Conservation (phyloP, 768 basidiomycete species). For the Lenzites betulinus region DNA sequence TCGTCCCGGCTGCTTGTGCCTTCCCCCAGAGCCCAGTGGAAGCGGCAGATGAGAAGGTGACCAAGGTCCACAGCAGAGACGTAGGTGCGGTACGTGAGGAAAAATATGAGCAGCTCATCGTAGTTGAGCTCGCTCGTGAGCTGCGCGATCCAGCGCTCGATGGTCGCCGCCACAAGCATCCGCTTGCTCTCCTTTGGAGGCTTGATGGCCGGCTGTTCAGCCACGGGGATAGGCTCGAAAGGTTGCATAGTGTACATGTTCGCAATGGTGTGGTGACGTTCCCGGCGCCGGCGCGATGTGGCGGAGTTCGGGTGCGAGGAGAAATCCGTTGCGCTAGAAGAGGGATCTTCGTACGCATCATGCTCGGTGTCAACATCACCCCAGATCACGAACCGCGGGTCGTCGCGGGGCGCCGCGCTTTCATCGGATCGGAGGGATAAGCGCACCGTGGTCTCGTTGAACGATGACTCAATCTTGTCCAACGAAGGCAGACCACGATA, state of each 20-base stretch:
- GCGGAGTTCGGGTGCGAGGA: constrained; percentile 24
- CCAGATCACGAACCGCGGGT: constrained; percentile 93
- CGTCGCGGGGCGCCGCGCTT: constrained; percentile 75
- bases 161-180: constrained; percentile 84
- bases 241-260: constrained; percentile 16
- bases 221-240: background rate
- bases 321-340: constrained; percentile 15
- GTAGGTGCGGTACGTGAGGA: constrained; percentile 90
- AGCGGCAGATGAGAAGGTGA: constrained; percentile 80
- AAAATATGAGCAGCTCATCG: constrained; percentile 86
- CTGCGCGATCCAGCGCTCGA: constrained; percentile 93
- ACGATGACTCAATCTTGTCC: constrained; percentile 61
- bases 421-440: constrained; percentile 68
- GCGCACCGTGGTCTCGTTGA: constrained; percentile 64
- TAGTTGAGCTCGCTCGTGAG: constrained; percentile 85
- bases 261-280: constrained; percentile 33
- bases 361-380: constrained; percentile 51
- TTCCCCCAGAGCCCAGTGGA: constrained; percentile 81
- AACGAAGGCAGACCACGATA: constrained; percentile 76
- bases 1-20: constrained; percentile 60
- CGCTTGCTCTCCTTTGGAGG: constrained; percentile 36
- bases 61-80: constrained; percentile 78
- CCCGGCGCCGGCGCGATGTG: constrained; percentile 20
- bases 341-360: constrained; percentile 11
- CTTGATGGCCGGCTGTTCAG: background rate